Percentiles rank a stretch among this genome's conserved stretches.
Conservation (phyloP, 495 filamentous ascomycete genomes). For the Neurospora sp. region DNA sequence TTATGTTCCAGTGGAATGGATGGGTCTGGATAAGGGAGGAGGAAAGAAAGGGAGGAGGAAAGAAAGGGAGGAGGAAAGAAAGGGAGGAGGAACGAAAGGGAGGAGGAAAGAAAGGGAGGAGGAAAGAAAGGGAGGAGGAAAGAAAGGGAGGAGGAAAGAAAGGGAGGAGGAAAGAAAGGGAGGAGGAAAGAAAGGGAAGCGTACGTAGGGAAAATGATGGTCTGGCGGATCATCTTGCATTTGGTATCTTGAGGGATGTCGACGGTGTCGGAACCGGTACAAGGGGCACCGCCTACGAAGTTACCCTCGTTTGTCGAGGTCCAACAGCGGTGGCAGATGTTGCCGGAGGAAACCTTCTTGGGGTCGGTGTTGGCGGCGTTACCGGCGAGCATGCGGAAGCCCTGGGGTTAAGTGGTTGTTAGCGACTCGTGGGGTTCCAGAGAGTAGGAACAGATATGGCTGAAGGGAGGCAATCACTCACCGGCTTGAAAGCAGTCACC, state of each 20-base stretch:
- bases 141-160: background rate
- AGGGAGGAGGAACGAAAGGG: no score
- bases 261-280: constrained; percentile 41
- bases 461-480: constrained; percentile 21
- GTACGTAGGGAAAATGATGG: constrained; percentile 50
- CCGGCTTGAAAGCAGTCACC: constrained; percentile 44
- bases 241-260: constrained; percentile 40
- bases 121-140: background rate
- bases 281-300: constrained; percentile 38
- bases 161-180: background rate
- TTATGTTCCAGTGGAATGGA: background rate
- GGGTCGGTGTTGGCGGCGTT: constrained; percentile 40
- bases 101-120: background rate
- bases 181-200: background rate
- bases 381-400: constrained; percentile 47
- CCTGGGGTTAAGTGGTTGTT: constrained; percentile 16
- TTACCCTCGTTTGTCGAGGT: constrained; percentile 34
- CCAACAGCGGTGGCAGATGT: constrained; percentile 50
- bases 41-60: background rate
- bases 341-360: constrained; percentile 36
- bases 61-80: background rate
- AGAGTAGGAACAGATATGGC: constrained; percentile 11
- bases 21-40: background rate
- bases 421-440: background rate
- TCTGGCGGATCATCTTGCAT: constrained; percentile 49